Percentiles rank a stretch among this genome's conserved stretches.
Evolutionary conservation across 495 filamentous ascomycete species (phyloP).

Genomic region (Lasiosphaeris hirsuta): DNA sequence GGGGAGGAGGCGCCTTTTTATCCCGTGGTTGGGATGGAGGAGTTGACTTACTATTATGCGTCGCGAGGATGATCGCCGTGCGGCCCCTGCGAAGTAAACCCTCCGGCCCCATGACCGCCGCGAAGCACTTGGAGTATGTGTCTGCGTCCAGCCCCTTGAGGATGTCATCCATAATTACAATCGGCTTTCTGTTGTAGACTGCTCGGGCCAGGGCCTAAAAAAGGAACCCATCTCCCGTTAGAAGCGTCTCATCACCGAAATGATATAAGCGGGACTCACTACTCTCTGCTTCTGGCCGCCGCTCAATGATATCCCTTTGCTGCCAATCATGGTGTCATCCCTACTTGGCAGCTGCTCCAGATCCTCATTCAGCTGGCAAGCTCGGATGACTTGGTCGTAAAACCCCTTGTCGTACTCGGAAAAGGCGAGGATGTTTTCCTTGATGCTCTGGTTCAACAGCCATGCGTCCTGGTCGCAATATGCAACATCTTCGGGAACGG

Average conservation of each 20-base stretch:
- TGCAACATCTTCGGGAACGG: conserved; percentile 21
- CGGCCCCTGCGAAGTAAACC: conserved; percentile 6
- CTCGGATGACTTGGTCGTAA: conserved; percentile 54
- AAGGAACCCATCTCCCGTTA: not conserved
- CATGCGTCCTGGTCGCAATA: conserved; percentile 50
- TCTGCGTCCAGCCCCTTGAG: conserved; percentile 55
- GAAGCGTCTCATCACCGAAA: not conserved
- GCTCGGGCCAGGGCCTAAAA: conserved; percentile 22
- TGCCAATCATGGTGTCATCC: conserved; percentile 60
- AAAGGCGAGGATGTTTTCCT: conserved; percentile 53
- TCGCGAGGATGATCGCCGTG: conserved; percentile 1
- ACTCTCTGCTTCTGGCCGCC: conserved; percentile 66
- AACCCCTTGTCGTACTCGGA: conserved; percentile 36
- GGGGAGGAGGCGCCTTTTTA: not conserved
- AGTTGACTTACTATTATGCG: conserved; percentile 2
- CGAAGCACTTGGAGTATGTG: conserved; percentile 57
- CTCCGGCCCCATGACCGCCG: conserved; percentile 15
- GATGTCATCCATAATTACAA: conserved; percentile 26
- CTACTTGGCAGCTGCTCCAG: conserved; percentile 58
- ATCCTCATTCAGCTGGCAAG: conserved; percentile 59
- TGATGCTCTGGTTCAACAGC: conserved; percentile 49
- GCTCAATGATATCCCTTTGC: conserved; percentile 59
- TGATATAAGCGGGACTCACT: conserved; percentile 9
- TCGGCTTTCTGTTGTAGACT: conserved; percentile 19
- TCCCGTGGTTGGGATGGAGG: too few species aligned